Evolutionary conservation across 192 early-diverging fungal species (phyloP), one percentile per base, ranked within the genome.

Genomic region (Rhizophlyctis rosea): DNA sequence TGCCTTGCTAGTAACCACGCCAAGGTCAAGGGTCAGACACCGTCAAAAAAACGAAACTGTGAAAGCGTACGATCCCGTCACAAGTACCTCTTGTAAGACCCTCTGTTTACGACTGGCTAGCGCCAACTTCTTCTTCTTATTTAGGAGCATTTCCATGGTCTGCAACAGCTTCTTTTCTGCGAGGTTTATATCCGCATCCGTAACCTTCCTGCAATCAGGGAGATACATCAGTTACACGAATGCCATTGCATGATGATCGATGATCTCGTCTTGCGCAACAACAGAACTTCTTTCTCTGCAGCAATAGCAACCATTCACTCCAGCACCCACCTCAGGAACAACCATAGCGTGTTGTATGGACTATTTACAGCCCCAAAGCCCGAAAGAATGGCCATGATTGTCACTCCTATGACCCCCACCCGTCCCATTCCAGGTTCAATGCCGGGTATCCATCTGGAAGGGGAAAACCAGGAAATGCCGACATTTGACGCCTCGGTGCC

Each of bases 341-440:
- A 84, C 61, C 81, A 86, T 47, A 95, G 77, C 30, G 90, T 90
- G 18, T 84, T 86, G 71, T 92, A 96, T 0, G 95, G 95, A 30
- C 87, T 87, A 67, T 93, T 90, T 25, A 98, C 93, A 3, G 92
- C 94, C 62, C 92, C 93, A 72, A 96, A 95, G 21, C 94, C 95
- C 1, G 95, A 95, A 7, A 98, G 75, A 5, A 91, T 76, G 0
- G 95, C 92, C 87, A 94, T 98, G 50, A 96, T 74, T 0, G 91
- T 91, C 29, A 98, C 93, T 50, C 95, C 95, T 18, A 98, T 78
- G 18, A 94, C 83, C 14, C 93, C 87, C 4, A 93, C 87, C 33
- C 93, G 81, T 44, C 88, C 90, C 53, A 95, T 91, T 3, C 83
- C 85, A 81, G 61, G 60, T 47, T 68, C 67, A 32, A 68, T 51